These are phyloP conservation scores for Coemansia asiatica DNA, from an alignment of 192 early-diverging fungal species.

Conservation along the genomic window DNA sequence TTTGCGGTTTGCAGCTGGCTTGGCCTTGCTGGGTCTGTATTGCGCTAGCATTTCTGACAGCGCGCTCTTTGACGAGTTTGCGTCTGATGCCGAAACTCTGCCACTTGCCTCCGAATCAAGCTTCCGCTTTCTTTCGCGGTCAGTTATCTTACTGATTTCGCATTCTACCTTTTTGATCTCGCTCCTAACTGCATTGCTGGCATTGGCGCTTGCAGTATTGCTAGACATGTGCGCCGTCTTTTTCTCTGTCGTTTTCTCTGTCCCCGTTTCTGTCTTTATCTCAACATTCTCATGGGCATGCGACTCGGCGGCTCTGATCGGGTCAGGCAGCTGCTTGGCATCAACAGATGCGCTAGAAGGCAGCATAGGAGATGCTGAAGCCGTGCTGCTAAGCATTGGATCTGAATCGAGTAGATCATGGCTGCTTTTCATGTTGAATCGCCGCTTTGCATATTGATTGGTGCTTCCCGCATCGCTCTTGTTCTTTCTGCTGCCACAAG, in stretches of 20 bases:
- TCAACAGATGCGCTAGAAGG: neutral
- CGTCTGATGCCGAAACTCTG: neutral
- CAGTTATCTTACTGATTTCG: conserved; percentile 5
- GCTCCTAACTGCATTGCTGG: neutral
- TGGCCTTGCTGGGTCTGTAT: conserved; percentile 3
- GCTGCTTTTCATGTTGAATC: conserved; percentile 67
- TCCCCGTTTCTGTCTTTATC: conserved; percentile 3
- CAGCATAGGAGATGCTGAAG: neutral
- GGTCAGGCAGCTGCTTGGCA: neutral
- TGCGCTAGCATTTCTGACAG: conserved; percentile 21
- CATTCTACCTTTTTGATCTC: conserved; percentile 4
- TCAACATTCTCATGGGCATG: conserved; percentile 24
- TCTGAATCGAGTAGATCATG: conserved; percentile 64
- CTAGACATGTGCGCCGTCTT: neutral
- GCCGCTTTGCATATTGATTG: neutral
- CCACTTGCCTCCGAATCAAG: neutral
- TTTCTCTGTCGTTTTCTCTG: neutral
- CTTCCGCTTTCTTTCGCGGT: no score
- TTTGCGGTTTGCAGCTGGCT: neutral
- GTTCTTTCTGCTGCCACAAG: neutral
- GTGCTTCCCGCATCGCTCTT: neutral
- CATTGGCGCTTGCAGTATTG: neutral
- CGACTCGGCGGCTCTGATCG: no score
- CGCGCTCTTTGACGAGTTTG: neutral
- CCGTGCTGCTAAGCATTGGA: conserved; percentile 24